These are phyloP conservation scores for Plasmodium coatneyi DNA, from an alignment of 169 alveolate species.

Conservation along the genomic window DNA sequence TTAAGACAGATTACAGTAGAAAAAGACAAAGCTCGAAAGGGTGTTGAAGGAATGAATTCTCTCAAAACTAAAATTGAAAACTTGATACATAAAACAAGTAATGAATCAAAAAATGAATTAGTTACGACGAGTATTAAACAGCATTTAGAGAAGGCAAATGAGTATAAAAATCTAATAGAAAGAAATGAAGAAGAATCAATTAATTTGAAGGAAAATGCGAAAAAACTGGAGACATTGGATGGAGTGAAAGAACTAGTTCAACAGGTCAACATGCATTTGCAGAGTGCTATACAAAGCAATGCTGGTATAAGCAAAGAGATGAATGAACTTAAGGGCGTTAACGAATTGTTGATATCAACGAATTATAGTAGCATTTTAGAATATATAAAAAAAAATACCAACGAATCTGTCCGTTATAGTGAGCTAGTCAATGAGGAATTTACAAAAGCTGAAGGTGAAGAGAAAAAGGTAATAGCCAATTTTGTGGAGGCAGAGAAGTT, in stretches of 20 bases:
- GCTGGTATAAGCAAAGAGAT: slow-evolving; percentile 8
- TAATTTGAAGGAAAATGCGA: neutral
- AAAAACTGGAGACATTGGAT: neutral
- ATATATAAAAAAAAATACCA: neutral
- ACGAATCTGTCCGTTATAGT: neutral
- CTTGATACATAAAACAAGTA: neutral
- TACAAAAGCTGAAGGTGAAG: neutral
- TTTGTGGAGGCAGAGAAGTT: neutral
- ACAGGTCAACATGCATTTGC: neutral
- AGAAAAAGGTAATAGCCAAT: neutral
- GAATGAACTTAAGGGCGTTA: neutral
- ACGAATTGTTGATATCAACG: neutral
- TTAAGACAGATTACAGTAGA: neutral
- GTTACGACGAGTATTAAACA: neutral
- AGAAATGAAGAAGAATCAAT: neutral
- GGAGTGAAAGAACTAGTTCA: neutral
- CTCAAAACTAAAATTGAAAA: neutral
- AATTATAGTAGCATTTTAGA: neutral
- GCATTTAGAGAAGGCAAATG: neutral
- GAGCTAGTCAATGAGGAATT: neutral
- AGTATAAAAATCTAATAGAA: neutral
- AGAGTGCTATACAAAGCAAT: neutral
- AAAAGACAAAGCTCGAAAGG: slow-evolving; percentile 7
- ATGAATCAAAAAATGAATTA: neutral
- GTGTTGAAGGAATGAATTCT: slow-evolving; percentile 14